Base-by-base conservation (phyloP, 2,329 filamentous ascomycete species). In the Pseudocercospora pini-densiflorae region DNA sequence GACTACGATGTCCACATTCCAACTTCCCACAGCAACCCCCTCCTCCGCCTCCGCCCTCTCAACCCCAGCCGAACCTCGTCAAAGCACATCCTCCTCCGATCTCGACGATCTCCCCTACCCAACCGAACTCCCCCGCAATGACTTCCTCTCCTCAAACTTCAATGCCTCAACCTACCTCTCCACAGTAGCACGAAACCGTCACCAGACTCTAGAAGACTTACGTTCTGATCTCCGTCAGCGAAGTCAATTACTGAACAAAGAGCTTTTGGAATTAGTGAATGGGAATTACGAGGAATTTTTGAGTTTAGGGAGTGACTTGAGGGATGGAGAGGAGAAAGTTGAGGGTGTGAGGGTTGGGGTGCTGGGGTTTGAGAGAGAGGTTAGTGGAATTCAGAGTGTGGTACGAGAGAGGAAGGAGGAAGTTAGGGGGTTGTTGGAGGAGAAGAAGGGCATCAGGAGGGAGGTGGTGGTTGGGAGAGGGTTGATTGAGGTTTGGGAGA, bases 201-300 rank as follows among this genome's bases (percentile, higher is more conserved):
- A 99, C 79, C 95, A 99, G 79, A 97, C 94, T 0, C 91, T 99
- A 57, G 94, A 97, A 77, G 95, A 99, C 78, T 84, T 99, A 33
- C 92, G 94, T 40, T 82, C 90, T 5, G 96, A 99, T 75, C 85
- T 99, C 16, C 90, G 94, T 53, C 88, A 93, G 65, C 87, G 96
- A 61, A 92, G 90, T 72, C 88, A 92, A 72, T 86, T 90, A 21
- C 89, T 99, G 68, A 92, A 90, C 74, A 88, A 90, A 69, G 95
- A 99, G 81, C 85, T 99, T 2, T 85, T 99, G 19, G 94, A 97
- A 80, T 87, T 99, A 7, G 95, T 99, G 71, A 99, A 99, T 77
- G 87, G 90, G 60, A 97, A 99, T 79, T 98, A 99, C 78, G 90
- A 93, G 57, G 91, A 94, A 64, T 99, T 99, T 73, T 80, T 99